Evolutionary conservation across 2,329 filamentous ascomycete species (phyloP), one percentile per base, ranked within the genome.

Genomic region (Colletotrichum sp.): DNA sequence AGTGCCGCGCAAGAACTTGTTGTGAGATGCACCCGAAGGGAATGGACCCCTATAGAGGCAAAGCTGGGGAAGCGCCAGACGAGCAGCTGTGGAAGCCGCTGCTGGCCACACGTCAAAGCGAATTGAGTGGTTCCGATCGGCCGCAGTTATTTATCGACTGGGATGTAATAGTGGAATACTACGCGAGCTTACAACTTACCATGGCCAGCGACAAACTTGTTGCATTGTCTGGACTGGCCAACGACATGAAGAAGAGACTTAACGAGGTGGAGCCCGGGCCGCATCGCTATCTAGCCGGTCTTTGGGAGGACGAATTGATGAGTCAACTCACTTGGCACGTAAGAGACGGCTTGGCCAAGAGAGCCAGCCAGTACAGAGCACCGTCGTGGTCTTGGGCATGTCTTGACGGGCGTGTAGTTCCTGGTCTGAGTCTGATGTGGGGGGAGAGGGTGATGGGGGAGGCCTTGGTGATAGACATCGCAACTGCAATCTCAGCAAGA

Each of bases 21-120:
- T 59, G 66, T 24, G 66, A 68, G 48, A 36, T 24, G 8, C 66
- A 68, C 8, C 66, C 66, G 10, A 4, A 59, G 6, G 66, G 48
- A 1, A 26, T 68, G 18, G 8, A n/a, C 36, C 3, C 18, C 34
- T 57, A 0, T 36, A 0, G 2, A 28, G 12, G 12, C 18, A 1
- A 0, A 8, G 1, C 24, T 3, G 0, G 0, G 32, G 8, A 22
- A 8, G 3, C 15, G 36, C 9, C 26, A 28, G 10, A 1, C 0
- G 26, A 24, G n/a, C 2, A 24, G 5, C n/a, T 8, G 26, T 68
- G 66, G 66, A 68, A 68, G 30, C 48, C 22, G 6, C n/a, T 68
- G 3, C 34, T 68, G 10, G 66, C n/a, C n/a, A n/a, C n/a, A n/a
- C n/a, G n/a, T n/a, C n/a, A n/a, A n/a, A n/a, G n/a, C n/a, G n/a